Evolutionary conservation across 768 basidiomycete species (phyloP).

Genomic region (Auricularia cornea): DNA sequence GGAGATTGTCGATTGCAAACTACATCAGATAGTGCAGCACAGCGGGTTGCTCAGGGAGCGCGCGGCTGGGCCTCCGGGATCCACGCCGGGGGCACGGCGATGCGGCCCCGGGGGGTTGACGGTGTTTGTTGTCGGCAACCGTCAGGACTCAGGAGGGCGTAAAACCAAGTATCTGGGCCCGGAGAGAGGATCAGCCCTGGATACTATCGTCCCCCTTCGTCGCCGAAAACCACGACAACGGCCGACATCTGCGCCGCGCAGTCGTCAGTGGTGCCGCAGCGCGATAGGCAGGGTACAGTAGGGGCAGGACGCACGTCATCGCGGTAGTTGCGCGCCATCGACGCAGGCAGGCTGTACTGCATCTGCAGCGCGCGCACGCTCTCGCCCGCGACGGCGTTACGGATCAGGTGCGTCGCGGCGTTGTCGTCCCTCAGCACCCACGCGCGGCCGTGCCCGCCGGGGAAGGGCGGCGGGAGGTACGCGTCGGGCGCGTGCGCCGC

Average conservation of each 20-base stretch:
- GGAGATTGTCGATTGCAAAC: no score
- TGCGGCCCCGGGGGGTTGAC: no score
- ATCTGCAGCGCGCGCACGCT: not conserved
- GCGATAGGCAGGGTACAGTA: not conserved
- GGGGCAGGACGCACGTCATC: not conserved
- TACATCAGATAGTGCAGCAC: no score
- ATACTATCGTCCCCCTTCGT: no score
- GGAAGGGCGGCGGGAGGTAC: conserved; percentile 26
- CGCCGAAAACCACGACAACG: not conserved
- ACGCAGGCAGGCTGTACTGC: not conserved
- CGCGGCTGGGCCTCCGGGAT: no score
- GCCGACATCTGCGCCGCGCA: not conserved
- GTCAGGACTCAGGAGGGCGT: no score
- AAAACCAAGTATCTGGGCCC: no score
- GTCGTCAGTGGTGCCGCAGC: not conserved
- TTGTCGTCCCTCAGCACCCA: conserved; percentile 54
- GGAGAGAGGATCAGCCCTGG: not conserved
- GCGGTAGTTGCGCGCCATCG: not conserved
- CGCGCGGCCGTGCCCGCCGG: conserved; percentile 51
- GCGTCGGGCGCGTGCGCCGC: conserved; percentile 32
- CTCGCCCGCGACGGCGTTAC: conserved; percentile 82
- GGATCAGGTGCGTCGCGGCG: conserved; percentile 70
- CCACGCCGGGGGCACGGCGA: no score
- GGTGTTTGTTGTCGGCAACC: no score
- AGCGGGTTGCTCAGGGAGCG: no score